Percentiles rank a stretch among this genome's conserved stretches.
phyloP scores from a whole-genome alignment of 257 asterid species.

The Solanum neorickii region DNA sequence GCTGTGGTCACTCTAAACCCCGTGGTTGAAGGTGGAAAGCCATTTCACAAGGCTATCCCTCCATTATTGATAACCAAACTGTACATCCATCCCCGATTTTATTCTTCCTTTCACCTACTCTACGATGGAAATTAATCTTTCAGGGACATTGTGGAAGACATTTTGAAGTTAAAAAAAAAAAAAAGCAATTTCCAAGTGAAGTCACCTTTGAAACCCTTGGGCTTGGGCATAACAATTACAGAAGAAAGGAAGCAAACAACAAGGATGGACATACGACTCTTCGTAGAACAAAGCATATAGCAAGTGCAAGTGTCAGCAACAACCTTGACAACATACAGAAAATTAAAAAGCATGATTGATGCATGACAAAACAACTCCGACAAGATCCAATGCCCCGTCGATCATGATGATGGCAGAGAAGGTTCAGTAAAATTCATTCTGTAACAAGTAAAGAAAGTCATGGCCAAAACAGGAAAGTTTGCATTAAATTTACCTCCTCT shows the following conservation, averaged over 20 bases:
- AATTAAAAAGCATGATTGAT: background rate
- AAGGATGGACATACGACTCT: background rate
- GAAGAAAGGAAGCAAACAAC: background rate
- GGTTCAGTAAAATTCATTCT: background rate
- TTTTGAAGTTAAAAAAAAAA: background rate
- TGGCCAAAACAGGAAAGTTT: background rate
- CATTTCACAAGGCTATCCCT: background rate
- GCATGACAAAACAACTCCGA: background rate
- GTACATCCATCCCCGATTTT: background rate
- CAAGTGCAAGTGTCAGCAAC: background rate
- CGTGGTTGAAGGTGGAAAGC: background rate
- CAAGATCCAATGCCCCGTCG: background rate
- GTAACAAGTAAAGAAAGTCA: background rate
- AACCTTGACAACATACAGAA: background rate
- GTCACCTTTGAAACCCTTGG: background rate
- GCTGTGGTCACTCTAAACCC: background rate
- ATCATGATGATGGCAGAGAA: background rate
- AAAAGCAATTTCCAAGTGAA: background rate
- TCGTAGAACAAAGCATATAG: background rate
- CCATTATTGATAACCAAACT: background rate
- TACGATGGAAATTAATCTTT: background rate
- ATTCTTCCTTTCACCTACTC: background rate
- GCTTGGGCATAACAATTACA: background rate
- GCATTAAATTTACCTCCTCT: conserved; percentile 46
- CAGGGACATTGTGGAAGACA: background rate